Conservation (phyloP, 2,329 filamentous ascomycete species). For the Fusarium coicis region DNA sequence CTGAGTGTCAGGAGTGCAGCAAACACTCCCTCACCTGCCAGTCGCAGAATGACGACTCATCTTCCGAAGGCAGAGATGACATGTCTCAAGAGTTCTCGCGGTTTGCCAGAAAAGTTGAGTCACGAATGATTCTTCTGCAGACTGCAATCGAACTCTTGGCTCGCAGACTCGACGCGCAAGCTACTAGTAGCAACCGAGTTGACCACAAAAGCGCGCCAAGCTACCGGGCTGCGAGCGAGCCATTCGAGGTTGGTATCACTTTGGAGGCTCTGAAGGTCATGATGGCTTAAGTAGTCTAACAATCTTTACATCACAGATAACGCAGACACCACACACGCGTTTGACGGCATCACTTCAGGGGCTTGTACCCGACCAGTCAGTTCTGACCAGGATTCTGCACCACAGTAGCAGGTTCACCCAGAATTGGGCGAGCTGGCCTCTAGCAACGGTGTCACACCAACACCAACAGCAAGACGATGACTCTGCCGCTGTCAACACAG, state of each 20-base stretch:
- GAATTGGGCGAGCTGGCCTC: conserved; percentile 35
- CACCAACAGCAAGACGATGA: background rate
- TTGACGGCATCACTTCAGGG: background rate
- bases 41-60: conserved; percentile 49
- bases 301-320: background rate
- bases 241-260: background rate
- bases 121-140: conserved; percentile 18
- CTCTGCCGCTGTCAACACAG: background rate
- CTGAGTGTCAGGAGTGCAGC: conserved; percentile 56
- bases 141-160: conserved; percentile 3
- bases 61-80: background rate
- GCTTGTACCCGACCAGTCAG: background rate
- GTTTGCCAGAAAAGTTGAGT: conserved; percentile 6
- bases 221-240: background rate
- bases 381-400: conserved; percentile 8
- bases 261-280: background rate
- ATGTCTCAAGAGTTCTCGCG: background rate
- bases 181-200: background rate
- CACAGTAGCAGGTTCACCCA: conserved; percentile 20
- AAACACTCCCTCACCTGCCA: conserved; percentile 56
- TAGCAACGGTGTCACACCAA: background rate
- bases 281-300: background rate
- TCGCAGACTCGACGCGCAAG: background rate
- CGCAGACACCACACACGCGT: background rate
- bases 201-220: background rate